Evolutionary conservation across 1,284 basidiomycete species (phyloP).

Genomic region (Ceratobasidium theobromae): DNA sequence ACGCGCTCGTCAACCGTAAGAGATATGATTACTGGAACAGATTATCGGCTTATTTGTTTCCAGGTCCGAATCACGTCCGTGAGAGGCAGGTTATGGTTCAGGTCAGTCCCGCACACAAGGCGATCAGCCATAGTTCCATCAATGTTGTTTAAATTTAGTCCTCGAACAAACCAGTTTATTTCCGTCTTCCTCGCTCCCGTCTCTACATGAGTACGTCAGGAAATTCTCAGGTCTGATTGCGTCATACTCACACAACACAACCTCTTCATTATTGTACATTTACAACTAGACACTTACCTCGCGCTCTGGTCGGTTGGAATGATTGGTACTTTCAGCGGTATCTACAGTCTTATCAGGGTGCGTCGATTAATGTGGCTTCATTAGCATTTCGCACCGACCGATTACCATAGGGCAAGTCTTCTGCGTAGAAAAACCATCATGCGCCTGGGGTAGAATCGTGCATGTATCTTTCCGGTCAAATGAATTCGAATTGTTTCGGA

Average conservation of each 20-base stretch:
- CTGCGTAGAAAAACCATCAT: neutral
- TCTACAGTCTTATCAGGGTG: conserved; percentile 56
- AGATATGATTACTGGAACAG: conserved; percentile 40
- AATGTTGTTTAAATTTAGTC: conserved; percentile 39
- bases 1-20: conserved; percentile 37
- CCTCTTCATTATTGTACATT: conserved; percentile 11
- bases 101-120: conserved; percentile 46
- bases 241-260: neutral
- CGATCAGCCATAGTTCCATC: neutral
- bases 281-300: conserved; percentile 54
- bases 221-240: neutral
- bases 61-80: conserved; percentile 65
- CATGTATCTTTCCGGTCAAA: conserved; percentile 18
- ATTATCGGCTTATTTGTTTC: conserved; percentile 36
- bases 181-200: conserved; percentile 51
- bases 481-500: neutral
- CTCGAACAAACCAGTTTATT: conserved; percentile 50
- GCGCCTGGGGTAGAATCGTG: neutral
- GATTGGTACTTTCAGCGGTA: conserved; percentile 53
- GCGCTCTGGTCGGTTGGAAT: conserved; percentile 57
- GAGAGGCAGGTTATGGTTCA: conserved; percentile 67
- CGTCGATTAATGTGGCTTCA: neutral
- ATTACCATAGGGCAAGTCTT: conserved; percentile 15
- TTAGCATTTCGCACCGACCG: neutral
- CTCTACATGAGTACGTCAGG: conserved; percentile 51